These are phyloP conservation scores for Ophiostoma pallidulum DNA, from an alignment of 2,329 filamentous ascomycete species.

Conservation along the genomic window DNA sequence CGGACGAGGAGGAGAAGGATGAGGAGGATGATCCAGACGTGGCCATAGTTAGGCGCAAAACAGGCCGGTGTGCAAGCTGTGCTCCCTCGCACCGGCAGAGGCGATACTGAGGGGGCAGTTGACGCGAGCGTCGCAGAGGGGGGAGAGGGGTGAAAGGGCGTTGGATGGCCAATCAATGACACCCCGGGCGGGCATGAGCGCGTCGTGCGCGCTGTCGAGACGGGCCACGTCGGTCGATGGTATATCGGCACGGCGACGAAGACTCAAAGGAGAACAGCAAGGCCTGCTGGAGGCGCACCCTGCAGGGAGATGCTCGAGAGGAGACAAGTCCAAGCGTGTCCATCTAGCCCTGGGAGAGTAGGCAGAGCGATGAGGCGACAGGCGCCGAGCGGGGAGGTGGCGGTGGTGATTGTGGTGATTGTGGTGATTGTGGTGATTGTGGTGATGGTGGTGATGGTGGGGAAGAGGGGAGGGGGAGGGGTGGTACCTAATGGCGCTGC, in stretches of 20 bases:
- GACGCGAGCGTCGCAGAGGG: no score
- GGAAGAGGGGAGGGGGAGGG: background rate
- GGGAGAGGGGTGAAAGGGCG: background rate
- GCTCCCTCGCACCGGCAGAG: background rate
- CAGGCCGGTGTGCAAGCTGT: background rate
- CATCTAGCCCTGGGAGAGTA: slow-evolving; percentile 6
- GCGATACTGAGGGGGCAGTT: background rate
- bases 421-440: no score
- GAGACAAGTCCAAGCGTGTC: background rate
- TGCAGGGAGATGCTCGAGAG: background rate
- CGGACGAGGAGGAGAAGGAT: slow-evolving; percentile 38
- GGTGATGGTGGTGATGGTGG: background rate
- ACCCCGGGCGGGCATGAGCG: no score
- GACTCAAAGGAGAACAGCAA: background rate
- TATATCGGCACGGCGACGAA: background rate
- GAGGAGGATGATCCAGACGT: slow-evolving; percentile 34
- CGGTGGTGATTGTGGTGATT: no score
- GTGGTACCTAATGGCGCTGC: background rate
- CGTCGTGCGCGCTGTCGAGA: background rate
- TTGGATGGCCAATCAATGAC: no score
- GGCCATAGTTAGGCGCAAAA: slow-evolving; percentile 18
- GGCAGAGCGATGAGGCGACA: background rate
- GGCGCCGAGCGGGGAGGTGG: background rate
- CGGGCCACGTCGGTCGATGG: background rate
- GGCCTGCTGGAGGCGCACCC: background rate